A percentile compares a stretch with the other conserved stretches of the same genome.
phyloP scores from a whole-genome alignment of 805 yeast species.

The Aciculoconidium aculeatum region DNA sequence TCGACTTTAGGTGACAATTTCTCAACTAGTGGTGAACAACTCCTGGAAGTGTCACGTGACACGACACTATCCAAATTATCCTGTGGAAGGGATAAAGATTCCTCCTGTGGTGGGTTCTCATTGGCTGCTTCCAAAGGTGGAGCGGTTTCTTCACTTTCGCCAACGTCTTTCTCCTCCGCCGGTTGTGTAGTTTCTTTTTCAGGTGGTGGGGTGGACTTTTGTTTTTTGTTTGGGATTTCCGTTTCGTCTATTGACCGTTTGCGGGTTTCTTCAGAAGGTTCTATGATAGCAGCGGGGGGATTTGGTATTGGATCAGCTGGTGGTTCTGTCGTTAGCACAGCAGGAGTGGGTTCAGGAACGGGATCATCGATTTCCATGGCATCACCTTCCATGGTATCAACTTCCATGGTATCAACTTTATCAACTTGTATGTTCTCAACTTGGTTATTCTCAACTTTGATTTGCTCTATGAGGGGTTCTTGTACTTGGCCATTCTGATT shows the following conservation, averaged over 20 bases:
- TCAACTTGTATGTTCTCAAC: neutral
- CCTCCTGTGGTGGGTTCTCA: no score
- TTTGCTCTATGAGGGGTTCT: conserved; percentile 1
- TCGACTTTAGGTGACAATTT: conserved; percentile 2
- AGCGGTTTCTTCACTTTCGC: neutral
- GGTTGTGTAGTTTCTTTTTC: conserved; percentile 1
- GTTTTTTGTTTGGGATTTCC: neutral
- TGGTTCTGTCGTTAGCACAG: conserved; percentile 12
- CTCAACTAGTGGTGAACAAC: no score
- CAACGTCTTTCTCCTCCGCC: neutral
- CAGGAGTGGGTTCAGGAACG: conserved; percentile 1
- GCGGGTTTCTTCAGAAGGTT: neutral
- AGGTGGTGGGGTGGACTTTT: conserved; percentile 1
- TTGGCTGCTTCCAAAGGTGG: no score
- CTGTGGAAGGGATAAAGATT: no score
- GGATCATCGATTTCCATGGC: neutral
- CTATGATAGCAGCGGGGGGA: neutral
- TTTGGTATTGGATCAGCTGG: no score
- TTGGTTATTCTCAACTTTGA: conserved; percentile 1
- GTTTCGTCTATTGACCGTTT: neutral
- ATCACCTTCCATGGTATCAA: conserved; percentile 15
- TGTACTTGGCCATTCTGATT: neutral
- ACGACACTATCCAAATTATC: no score
- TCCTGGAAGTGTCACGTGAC: no score
- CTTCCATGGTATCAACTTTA: conserved; percentile 30